Conservation (phyloP, 1,284 basidiomycete species). For the Mycena sp. region DNA sequence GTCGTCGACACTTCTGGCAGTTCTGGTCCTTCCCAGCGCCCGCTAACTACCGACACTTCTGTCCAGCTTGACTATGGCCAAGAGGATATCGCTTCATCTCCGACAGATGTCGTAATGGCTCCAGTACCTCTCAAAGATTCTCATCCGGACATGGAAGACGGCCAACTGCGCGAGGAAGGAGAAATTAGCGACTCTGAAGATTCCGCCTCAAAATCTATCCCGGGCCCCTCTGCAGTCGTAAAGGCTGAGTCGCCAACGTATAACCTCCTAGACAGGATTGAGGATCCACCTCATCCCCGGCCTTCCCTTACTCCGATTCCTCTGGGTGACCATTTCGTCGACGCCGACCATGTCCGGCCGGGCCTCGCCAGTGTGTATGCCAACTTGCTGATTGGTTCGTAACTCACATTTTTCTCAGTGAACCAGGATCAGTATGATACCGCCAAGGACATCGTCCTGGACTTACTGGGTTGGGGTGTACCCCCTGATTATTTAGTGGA, state of each 20-base stretch:
- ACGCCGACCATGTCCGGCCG: constrained; percentile 66
- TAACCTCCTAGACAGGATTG: constrained; percentile 26
- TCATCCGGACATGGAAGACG: constrained; percentile 44
- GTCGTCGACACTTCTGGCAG: constrained; percentile 42
- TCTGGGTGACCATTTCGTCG: constrained; percentile 39
- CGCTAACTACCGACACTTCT: constrained; percentile 51
- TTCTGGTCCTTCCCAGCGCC: constrained; percentile 40
- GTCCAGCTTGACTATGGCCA: constrained; percentile 77
- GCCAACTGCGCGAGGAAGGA: constrained; percentile 74
- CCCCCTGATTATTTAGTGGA: constrained; percentile 75
- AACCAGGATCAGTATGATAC: constrained; percentile 72
- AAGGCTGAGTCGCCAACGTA: constrained; percentile 27
- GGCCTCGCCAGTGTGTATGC: constrained; percentile 64
- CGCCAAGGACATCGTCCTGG: constrained; percentile 76
- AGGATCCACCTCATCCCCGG: constrained; percentile 18
- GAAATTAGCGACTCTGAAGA: constrained; percentile 83
- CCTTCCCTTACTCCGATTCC: constrained; percentile 22
- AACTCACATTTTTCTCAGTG: constrained; percentile 54
- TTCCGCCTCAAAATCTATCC: constrained; percentile 31
- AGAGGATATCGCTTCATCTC: constrained; percentile 53
- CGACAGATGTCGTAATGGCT: constrained; percentile 35
- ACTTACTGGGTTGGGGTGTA: constrained; percentile 85
- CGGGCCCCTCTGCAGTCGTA: constrained; percentile 21
- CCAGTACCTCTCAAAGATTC: constrained; percentile 25
- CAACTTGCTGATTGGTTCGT: constrained; percentile 12